phyloP scores from a whole-genome alignment of 2,329 filamentous ascomycete species.

The Colletotrichum gigasporum region DNA sequence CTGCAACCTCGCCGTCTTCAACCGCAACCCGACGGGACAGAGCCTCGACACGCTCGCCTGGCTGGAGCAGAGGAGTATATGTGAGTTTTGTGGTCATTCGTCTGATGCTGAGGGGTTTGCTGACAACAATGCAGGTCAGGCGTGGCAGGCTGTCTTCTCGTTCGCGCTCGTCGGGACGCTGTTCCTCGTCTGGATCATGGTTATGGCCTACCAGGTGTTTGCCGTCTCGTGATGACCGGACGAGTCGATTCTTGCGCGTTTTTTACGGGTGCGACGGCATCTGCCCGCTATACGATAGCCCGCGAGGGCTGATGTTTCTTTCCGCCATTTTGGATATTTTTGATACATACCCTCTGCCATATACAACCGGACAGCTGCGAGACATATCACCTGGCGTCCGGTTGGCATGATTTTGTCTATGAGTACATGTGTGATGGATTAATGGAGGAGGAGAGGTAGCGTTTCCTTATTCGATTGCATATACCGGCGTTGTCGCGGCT shows the following conservation, averaged over 20 bases:
- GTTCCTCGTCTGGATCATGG: constrained; percentile 74
- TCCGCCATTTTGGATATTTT: too few species aligned
- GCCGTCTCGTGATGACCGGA: constrained; percentile 35
- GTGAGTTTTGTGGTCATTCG: constrained; percentile 50
- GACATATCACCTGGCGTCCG: too few species aligned
- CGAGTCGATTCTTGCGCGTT: background rate
- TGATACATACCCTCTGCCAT: background rate
- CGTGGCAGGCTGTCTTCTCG: constrained; percentile 72
- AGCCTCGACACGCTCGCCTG: constrained; percentile 67
- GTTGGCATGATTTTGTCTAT: background rate
- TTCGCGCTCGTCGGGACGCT: constrained; percentile 68
- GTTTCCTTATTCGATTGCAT: background rate
- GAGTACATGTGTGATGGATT: constrained; percentile 1
- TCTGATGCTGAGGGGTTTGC: background rate
- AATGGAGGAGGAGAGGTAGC: background rate
- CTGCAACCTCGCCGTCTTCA: constrained; percentile 68
- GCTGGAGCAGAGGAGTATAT: constrained; percentile 71
- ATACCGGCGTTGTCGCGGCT: background rate
- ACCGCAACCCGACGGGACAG: constrained; percentile 58
- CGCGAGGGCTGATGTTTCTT: too few species aligned
- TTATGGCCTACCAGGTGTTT: constrained; percentile 74
- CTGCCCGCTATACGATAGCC: background rate
- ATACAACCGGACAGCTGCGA: background rate
- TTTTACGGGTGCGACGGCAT: background rate
- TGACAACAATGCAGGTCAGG: constrained; percentile 56